Percentiles rank a stretch among this genome's conserved stretches.
phyloP scores from a whole-genome alignment of 176 grass and related monocot genomes.

The Alloteropsis semialata region DNA sequence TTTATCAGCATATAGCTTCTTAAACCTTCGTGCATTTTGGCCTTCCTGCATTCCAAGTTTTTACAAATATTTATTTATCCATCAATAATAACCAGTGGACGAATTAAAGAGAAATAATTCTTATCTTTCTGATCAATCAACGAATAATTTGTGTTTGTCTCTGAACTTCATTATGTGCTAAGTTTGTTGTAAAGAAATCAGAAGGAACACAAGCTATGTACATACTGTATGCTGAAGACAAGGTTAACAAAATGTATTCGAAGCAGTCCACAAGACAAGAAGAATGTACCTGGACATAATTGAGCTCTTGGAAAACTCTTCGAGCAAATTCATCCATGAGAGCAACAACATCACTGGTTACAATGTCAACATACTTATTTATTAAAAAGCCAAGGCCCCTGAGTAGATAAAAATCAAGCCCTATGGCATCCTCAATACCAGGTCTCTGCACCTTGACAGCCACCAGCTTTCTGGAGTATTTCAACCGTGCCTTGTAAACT shows the following conservation, averaged over 20 bases:
- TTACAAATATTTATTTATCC: neutral
- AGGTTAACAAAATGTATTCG: neutral
- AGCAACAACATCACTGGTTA: constrained; percentile 81
- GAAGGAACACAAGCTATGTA: neutral
- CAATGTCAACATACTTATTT: constrained; percentile 84
- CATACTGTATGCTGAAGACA: neutral
- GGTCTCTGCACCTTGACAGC: constrained; percentile 96
- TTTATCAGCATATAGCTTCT: constrained; percentile 93
- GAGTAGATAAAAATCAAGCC: constrained; percentile 86
- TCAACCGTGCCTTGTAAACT: constrained; percentile 88
- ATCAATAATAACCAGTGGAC: neutral
- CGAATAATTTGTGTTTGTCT: neutral
- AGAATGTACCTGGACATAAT: constrained; percentile 89
- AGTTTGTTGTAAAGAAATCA: neutral
- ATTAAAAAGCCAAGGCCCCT: constrained; percentile 79
- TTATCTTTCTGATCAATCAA: neutral
- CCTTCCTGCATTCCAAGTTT: constrained; percentile 62
- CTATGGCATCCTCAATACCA: constrained; percentile 84
- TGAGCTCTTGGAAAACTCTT: constrained; percentile 96
- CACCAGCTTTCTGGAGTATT: constrained; percentile 63
- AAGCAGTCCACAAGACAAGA: neutral
- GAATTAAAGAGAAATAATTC: neutral
- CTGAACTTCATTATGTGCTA: neutral
- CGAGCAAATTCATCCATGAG: constrained; percentile 91
- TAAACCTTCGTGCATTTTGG: constrained; percentile 93